Evolutionary conservation across 495 filamentous ascomycete genomes (phyloP), one percentile per base, ranked within the genome.

Genomic region (Xylaria bambusicola): DNA sequence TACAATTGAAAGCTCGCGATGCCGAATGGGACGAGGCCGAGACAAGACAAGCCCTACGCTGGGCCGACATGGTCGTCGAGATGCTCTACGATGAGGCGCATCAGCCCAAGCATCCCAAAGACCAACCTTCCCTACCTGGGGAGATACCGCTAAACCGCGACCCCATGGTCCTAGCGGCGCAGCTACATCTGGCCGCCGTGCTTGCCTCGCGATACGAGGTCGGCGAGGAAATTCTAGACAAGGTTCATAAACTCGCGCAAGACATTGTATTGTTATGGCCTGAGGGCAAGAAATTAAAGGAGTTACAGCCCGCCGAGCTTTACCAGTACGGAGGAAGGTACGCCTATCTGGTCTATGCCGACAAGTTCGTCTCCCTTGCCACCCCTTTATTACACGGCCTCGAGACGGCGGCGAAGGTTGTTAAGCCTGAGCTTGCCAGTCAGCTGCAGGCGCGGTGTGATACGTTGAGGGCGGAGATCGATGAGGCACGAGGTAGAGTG

Each of bases 51-150:
- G 70, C 81, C 1, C 63, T 83, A 3, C 63, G 65, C 20, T 68
- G 80, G 65, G 76, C 79, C 0, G 76, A 82, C 62, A 70, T 79
- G 61, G 68, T 85, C 8, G 60, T 82, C 23, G 73, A 75, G 10
- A 40, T 85, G 42, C 75, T 88, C 66, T 79, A 88, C 59, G 62
- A 76, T 0, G 57, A 76, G 21, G 66, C 64, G 7, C 82, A 85
- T 59, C 33, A 57, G 54, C 66, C 52, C 2, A 48, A 21, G 41
- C 21, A 36, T 1, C 12, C 1, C 0, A 60, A 63, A 41, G 5
- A 35, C 40, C 23, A 58, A n/a, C 23, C n/a, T 15, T 0, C 35
- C 26, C 33, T 61, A 24, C 36, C 52, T 7, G 62, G 62, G 10
- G 52, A 56, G 17, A 9, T 57, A 7, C 69, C 72, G 15, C 65